These are phyloP conservation scores for Xylaria nigripes DNA, from an alignment of 495 filamentous ascomycete genomes.

Conservation along the genomic window DNA sequence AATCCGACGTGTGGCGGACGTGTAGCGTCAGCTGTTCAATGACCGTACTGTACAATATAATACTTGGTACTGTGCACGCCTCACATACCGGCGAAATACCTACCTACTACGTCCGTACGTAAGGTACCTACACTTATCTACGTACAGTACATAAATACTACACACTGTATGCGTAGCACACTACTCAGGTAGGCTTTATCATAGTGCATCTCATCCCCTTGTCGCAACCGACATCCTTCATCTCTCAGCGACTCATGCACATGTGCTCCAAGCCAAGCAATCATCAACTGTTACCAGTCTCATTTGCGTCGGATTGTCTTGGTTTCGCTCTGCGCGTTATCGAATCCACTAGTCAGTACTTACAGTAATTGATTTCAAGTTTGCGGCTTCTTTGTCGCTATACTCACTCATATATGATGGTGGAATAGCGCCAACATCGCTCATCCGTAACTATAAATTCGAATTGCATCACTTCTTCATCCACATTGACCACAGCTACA, in stretches of 20 bases:
- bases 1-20: too few species aligned
- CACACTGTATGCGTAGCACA: neutral
- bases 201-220: neutral
- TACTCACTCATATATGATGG: conserved; percentile 6
- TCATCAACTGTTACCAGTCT: neutral
- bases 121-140: too few species aligned
- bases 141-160: neutral
- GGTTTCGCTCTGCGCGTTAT: neutral
- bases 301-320: neutral
- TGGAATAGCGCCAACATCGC: conserved; percentile 1
- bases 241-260: neutral
- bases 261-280: neutral
- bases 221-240: neutral
- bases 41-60: too few species aligned
- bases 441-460: conserved; percentile 1
- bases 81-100: too few species aligned
- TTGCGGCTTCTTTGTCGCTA: neutral
- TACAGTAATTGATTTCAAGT: neutral
- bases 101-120: too few species aligned
- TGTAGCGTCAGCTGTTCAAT: too few species aligned
- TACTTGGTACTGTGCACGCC: too few species aligned
- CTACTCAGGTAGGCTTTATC: neutral
- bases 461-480: neutral
- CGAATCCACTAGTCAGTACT: neutral
- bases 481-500: neutral